Percentiles rank a stretch among this genome's conserved stretches.
These are phyloP conservation scores for Jatropha multifida DNA, from an alignment of 441 rosid genomes.

Conservation along the genomic window DNA sequence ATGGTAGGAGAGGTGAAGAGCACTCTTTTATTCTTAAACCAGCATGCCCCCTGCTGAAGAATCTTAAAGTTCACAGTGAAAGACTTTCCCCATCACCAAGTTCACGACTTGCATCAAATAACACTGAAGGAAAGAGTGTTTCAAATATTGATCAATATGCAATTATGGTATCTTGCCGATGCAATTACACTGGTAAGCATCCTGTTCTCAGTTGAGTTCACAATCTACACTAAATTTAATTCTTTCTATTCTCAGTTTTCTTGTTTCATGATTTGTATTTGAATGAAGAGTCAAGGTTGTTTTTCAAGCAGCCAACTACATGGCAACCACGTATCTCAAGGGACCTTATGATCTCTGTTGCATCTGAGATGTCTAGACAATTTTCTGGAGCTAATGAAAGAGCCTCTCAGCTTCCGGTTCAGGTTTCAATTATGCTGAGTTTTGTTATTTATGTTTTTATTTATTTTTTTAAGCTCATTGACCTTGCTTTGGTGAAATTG, in stretches of 20 bases:
- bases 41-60: constrained; percentile 57
- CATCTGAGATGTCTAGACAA: constrained; percentile 73
- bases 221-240: constrained; percentile 21
- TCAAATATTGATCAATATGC: constrained; percentile 64
- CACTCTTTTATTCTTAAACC: constrained; percentile 96
- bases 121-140: constrained; percentile 47
- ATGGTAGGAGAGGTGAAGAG: constrained; percentile 95
- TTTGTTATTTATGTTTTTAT: not conserved
- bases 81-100: constrained; percentile 45
- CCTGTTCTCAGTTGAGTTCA: constrained; percentile 18
- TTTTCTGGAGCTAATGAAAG: constrained; percentile 57
- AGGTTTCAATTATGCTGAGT: constrained; percentile 43
- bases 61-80: constrained; percentile 52
- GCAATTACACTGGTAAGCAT: constrained; percentile 78
- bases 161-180: constrained; percentile 85
- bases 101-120: constrained; percentile 48
- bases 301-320: constrained; percentile 83
- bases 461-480: constrained; percentile 2
- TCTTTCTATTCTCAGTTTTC: constrained; percentile 18
- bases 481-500: constrained; percentile 20
- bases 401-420: constrained; percentile 85
- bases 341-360: constrained; percentile 91
- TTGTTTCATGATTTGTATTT: constrained; percentile 18
- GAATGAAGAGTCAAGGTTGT: constrained; percentile 77
- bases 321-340: constrained; percentile 87